Evolutionary conservation across 805 yeast species (phyloP).

Genomic region (Naumovozyma dairenensis): DNA sequence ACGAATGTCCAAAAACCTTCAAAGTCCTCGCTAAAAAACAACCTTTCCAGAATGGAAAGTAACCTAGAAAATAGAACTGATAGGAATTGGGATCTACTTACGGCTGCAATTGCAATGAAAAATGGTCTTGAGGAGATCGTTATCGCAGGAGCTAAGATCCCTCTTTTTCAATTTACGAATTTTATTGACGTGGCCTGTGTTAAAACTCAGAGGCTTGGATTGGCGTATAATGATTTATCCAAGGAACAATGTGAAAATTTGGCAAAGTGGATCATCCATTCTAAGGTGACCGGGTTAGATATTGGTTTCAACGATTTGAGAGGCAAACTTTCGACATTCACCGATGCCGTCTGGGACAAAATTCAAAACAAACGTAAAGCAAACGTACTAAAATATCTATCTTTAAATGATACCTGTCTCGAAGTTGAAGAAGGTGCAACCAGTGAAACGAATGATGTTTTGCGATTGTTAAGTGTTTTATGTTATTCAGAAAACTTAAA

Average conservation of each 20-base stretch:
- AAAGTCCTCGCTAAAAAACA: slow-evolving; percentile 22
- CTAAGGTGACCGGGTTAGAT: slow-evolving; percentile 58
- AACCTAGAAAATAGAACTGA: slow-evolving; percentile 43
- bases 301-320: slow-evolving; percentile 69
- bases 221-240: slow-evolving; percentile 66
- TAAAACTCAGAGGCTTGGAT: slow-evolving; percentile 55
- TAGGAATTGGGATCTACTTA: slow-evolving; percentile 75
- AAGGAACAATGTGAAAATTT: slow-evolving; percentile 47
- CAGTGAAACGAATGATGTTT: slow-evolving; percentile 24
- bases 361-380: slow-evolving; percentile 17
- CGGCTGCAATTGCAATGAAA: slow-evolving; percentile 62
- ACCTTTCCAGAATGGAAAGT: slow-evolving; percentile 31
- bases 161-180: slow-evolving; percentile 40
- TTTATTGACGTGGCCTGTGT: slow-evolving; percentile 54
- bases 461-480: slow-evolving; percentile 36
- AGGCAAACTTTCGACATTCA: slow-evolving; percentile 27
- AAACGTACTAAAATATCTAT: slow-evolving; percentile 37
- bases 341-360: slow-evolving; percentile 17
- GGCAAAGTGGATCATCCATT: slow-evolving; percentile 46
- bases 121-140: slow-evolving; percentile 76
- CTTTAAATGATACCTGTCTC: slow-evolving; percentile 59
- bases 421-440: slow-evolving; percentile 37
- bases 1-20: slow-evolving; percentile 32
- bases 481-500: slow-evolving; percentile 49
- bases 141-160: slow-evolving; percentile 72